Evolutionary conservation across 116 monocot species (phyloP), one percentile per base, ranked within the genome.

Genomic region (Dioscorea cayenensis): DNA sequence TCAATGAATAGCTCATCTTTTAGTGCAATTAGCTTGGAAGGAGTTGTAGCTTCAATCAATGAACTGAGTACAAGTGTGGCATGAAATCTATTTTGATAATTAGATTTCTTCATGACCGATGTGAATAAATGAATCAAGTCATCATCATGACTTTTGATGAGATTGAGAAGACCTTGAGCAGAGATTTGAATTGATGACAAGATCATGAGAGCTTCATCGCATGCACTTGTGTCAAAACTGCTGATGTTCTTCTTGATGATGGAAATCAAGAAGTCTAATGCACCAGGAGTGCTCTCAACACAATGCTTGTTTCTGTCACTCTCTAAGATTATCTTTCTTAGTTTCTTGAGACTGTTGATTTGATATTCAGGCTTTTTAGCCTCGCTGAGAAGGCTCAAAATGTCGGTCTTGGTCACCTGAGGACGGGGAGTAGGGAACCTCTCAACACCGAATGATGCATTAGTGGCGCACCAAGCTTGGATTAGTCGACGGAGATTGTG

Each of bases 401-500:
- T 65, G 38, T 74, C 61, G 28, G 73, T 49, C 52, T 70, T 62
- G 75, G 67, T 72, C 25, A 87, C 64, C 8, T 89, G 92, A 8
- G 84, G 67, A 13, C 83, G 75, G 4, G 94, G 94, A 28, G 91
- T 89, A 3, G 95, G 95, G 66, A 91, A 73, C 10, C 95, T 80
- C 72, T 89, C 84, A 68, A 92, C 32, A 69, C 82, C 90, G 12
- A 12, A 21, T n/a, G 78, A 66, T 37, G 88, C 81, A 78, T 94
- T 80, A 65, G 75, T 71, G 29, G 69, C 62, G 85, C 94, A 94
- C 94, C 94, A 94, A 0, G 78, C 66, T 50, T 94, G 94, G 71
- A 86, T 94, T 27, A 94, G 83, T 14, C 91, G 84, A 49, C 95
- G 80, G 66, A 95, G 86, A 59, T 84, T 91, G 83, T 90, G 91